Percentiles rank a stretch among this genome's conserved stretches.
Evolutionary conservation across 352 stramenopile species (phyloP).

Genomic region (Phytopythium mirpurense): DNA sequence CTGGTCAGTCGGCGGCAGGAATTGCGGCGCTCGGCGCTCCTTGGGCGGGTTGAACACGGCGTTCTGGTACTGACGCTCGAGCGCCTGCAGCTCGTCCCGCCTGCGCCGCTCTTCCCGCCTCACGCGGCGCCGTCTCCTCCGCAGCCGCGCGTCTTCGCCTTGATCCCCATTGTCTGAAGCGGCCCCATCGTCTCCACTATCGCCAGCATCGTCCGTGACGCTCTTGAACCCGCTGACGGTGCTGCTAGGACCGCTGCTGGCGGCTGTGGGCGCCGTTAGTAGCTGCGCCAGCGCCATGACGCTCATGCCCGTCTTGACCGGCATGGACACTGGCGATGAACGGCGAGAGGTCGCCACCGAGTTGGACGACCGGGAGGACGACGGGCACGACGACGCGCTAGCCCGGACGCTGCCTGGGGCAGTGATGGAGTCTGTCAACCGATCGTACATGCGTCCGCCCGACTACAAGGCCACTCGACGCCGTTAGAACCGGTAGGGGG

Average conservation of each 20-base stretch:
- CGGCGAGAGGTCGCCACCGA: neutral
- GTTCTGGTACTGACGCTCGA: conserved; percentile 50
- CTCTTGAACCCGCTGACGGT: neutral
- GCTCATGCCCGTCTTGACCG: conserved; percentile 59
- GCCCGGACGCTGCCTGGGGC: conserved; percentile 10
- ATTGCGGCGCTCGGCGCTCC: conserved; percentile 39
- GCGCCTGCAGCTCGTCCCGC: conserved; percentile 10
- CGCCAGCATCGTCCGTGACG: conserved; percentile 8
- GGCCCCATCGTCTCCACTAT: conserved; percentile 13
- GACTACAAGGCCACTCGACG: conserved; percentile 47
- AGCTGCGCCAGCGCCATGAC: conserved; percentile 56
- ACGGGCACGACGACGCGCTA: neutral
- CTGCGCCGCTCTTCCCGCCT: neutral
- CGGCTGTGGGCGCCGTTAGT: conserved; percentile 29
- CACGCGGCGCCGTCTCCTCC: neutral
- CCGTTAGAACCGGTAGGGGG: no score
- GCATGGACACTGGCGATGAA: conserved; percentile 9
- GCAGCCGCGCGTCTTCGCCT: conserved; percentile 13
- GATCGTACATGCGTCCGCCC: conserved; percentile 66
- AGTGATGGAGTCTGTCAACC: conserved; percentile 31
- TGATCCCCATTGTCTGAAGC: conserved; percentile 13
- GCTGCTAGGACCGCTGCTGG: neutral
- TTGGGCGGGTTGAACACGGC: conserved; percentile 46
- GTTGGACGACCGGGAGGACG: neutral
- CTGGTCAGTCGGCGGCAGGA: conserved; percentile 46